Evolutionary conservation across 345 rosid species (phyloP).

Genomic region (Eutrema heterophyllum): DNA sequence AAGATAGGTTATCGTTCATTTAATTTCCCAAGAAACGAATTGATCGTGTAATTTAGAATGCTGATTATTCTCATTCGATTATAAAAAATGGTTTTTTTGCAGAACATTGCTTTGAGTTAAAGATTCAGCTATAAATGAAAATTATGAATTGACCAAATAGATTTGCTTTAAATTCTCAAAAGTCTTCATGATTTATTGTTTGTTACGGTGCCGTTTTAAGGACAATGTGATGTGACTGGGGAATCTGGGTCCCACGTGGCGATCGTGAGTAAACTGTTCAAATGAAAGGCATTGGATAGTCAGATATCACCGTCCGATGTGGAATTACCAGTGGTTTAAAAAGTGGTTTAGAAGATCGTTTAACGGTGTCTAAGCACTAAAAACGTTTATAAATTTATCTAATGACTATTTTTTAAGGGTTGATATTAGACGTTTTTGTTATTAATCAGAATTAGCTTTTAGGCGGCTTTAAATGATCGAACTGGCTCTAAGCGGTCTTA

Average conservation of each 20-base stretch:
- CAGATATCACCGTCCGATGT: slow-evolving; percentile 1
- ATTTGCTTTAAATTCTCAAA: slow-evolving; percentile 9
- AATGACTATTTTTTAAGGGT: too few relatives aligned
- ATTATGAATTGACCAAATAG: slow-evolving; percentile 1
- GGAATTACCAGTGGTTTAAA: neutral
- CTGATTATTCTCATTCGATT: neutral
- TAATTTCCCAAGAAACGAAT: neutral
- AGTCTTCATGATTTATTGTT: neutral
- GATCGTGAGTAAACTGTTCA: slow-evolving; percentile 6
- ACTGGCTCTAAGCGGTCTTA: too few relatives aligned
- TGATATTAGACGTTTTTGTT: too few relatives aligned
- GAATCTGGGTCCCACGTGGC: slow-evolving; percentile 18
- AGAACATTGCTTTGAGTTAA: neutral
- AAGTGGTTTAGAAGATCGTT: too few relatives aligned
- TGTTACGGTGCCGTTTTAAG: slow-evolving; percentile 1
- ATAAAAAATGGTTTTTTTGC: neutral
- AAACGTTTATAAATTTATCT: too few relatives aligned
- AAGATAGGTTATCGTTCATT: neutral
- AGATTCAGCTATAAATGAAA: neutral
- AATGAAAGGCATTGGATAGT: neutral
- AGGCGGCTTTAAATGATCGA: too few relatives aligned
- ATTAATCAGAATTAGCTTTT: too few relatives aligned
- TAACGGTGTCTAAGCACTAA: too few relatives aligned
- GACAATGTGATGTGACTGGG: slow-evolving; percentile 25
- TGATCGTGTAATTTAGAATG: neutral